Conservation (phyloP, 2,329 filamentous ascomycete species). For the Phialemoniopsis sp. region DNA sequence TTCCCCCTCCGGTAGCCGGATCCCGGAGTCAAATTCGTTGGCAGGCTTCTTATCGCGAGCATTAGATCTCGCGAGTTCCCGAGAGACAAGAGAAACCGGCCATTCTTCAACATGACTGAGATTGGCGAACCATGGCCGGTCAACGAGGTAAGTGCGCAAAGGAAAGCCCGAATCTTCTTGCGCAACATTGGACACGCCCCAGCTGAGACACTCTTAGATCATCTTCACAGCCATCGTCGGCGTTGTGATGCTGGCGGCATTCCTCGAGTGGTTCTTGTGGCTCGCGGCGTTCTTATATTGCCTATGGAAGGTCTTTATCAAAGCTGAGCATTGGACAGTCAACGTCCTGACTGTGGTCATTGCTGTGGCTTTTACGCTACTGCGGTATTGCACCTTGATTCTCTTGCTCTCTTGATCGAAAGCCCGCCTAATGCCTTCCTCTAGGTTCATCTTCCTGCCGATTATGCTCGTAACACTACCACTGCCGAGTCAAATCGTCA, state of each 20-base stretch:
- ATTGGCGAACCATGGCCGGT: slow-evolving; percentile 40
- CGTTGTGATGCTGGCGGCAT: slow-evolving; percentile 75
- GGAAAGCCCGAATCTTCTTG: not conserved
- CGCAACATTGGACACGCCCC: not conserved
- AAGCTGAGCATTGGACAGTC: slow-evolving; percentile 86
- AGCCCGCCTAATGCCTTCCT: slow-evolving; percentile 13
- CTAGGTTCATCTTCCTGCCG: slow-evolving; percentile 78
- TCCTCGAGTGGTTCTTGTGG: slow-evolving; percentile 94
- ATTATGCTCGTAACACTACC: slow-evolving; percentile 93
- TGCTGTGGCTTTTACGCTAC: slow-evolving; percentile 60
- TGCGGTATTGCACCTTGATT: slow-evolving; percentile 57
- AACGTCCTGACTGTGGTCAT: slow-evolving; percentile 73
- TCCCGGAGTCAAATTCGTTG: too few species aligned
- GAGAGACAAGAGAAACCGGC: too few species aligned
- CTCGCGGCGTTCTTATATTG: slow-evolving; percentile 92
- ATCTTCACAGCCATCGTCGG: slow-evolving; percentile 80
- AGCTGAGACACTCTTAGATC: slow-evolving; percentile 51
- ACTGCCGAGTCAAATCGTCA: slow-evolving; percentile 66
- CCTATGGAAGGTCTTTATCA: slow-evolving; percentile 79
- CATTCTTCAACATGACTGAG: not conserved
- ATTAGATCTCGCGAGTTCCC: too few species aligned
- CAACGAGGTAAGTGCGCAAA: slow-evolving; percentile 32
- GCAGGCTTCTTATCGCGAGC: too few species aligned
- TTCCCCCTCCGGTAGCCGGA: not conserved
- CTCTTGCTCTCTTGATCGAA: too few species aligned